Percentiles rank a stretch among this genome's conserved stretches.
Conservation (phyloP, 345 rosid species). For the Dipteronia sinensis region DNA sequence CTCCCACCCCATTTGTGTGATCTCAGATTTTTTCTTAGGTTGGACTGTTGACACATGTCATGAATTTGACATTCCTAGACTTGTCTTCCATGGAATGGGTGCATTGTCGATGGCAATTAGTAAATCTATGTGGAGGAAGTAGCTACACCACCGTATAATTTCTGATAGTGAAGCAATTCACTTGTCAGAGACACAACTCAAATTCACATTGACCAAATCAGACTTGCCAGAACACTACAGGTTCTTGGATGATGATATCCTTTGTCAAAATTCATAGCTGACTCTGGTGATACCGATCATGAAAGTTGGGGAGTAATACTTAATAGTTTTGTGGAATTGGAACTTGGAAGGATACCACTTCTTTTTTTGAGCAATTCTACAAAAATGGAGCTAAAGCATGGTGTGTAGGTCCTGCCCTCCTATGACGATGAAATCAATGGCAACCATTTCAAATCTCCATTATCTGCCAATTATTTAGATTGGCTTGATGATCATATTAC, state of each 20-base stretch:
- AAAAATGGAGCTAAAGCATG: constrained; percentile 24
- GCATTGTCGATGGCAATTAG: not conserved
- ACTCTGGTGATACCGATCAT: constrained; percentile 20
- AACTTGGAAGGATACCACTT: constrained; percentile 22
- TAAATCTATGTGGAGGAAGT: not conserved
- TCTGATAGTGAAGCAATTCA: not conserved
- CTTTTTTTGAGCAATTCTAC: constrained; percentile 27
- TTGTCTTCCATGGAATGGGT: constrained; percentile 8
- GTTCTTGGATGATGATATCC: not conserved
- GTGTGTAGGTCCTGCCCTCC: constrained; percentile 24
- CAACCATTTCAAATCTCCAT: not conserved
- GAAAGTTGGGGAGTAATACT: constrained; percentile 28
- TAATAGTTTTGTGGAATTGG: constrained; percentile 32
- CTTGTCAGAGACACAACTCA: not conserved
- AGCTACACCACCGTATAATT: not conserved
- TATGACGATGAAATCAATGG: not conserved
- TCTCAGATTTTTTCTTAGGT: constrained; percentile 1
- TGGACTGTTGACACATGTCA: not conserved
- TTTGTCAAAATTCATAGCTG: constrained; percentile 7
- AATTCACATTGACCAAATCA: constrained; percentile 9
- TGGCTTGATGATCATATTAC: constrained; percentile 17
- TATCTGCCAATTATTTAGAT: not conserved
- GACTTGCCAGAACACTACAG: constrained; percentile 11
- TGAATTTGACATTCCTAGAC: not conserved
- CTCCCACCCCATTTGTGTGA: not conserved